Conservation (phyloP, 305 asterid species). For the Striga hermonthica region DNA sequence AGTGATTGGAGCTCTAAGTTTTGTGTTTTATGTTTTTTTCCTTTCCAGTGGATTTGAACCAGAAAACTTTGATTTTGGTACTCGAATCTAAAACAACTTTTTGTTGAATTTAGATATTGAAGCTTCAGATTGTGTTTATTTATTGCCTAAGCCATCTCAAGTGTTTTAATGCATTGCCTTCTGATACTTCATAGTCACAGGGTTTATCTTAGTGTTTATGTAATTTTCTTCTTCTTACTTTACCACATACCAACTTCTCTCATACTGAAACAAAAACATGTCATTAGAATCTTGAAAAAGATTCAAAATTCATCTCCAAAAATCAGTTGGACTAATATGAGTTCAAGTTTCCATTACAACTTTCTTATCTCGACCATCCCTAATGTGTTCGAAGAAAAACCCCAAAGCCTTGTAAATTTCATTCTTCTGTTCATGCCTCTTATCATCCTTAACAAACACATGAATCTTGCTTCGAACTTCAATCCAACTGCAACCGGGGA, state of each 20-base stretch:
- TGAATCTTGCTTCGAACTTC: constrained; percentile 54
- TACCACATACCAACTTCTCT: no score
- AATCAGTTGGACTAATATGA: not conserved
- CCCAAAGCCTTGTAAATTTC: constrained; percentile 46
- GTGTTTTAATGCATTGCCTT: no score
- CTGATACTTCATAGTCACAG: no score
- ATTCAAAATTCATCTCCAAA: not conserved
- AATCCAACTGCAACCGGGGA: constrained; percentile 88
- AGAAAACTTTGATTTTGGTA: constrained; percentile 10
- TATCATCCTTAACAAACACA: constrained; percentile 65
- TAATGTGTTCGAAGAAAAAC: constrained; percentile 34
- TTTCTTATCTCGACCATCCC: constrained; percentile 31
- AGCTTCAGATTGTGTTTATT: constrained; percentile 10
- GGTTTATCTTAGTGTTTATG: no score
- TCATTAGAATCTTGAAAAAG: no score
- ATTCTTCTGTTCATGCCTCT: constrained; percentile 38
- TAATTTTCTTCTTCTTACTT: no score
- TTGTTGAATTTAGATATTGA: constrained; percentile 25
- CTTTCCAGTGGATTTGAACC: constrained; percentile 12
- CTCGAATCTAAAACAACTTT: constrained; percentile 11
- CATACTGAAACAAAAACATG: no score
- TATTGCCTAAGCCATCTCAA: no score
- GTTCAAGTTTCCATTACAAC: constrained; percentile 25
- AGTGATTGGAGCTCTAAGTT: constrained; percentile 14
- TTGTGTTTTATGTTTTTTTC: constrained; percentile 26